These are phyloP conservation scores for Backusella tarrabulga DNA, from an alignment of 192 early-diverging fungal genomes.

Conservation along the genomic window DNA sequence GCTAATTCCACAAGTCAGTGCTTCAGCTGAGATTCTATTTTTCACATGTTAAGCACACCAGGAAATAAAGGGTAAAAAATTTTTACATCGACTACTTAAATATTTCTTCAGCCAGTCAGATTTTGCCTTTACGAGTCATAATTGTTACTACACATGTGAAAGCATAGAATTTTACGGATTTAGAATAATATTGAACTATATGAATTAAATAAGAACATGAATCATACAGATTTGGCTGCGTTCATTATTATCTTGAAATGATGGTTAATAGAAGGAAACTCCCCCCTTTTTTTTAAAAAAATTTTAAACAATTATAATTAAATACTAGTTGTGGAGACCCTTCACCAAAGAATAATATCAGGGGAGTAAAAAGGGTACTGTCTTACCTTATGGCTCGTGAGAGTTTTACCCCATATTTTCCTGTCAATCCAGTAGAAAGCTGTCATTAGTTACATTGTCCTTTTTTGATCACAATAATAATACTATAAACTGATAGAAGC, in stretches of 20 bases:
- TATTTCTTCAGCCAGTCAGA: neutral
- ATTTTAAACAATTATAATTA: neutral
- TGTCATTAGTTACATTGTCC: neutral
- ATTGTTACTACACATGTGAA: neutral
- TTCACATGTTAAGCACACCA: neutral
- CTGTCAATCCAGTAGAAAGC: neutral
- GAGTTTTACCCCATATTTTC: neutral
- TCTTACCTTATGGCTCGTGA: neutral
- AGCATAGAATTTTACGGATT: slow-evolving; percentile 4
- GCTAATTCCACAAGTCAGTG: neutral
- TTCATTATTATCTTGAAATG: neutral
- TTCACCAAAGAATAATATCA: neutral
- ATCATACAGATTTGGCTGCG: neutral
- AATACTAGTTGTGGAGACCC: neutral
- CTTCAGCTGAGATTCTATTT: neutral
- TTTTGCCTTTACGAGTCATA: neutral
- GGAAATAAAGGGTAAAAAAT: neutral
- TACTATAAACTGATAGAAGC: neutral
- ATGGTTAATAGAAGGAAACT: neutral
- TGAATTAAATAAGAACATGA: neutral
- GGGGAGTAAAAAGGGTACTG: neutral
- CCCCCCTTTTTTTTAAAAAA: neutral
- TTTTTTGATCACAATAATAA: neutral
- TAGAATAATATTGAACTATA: neutral
- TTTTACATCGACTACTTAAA: neutral